phyloP scores from a whole-genome alignment of 257 asterid genomes.

The Ilex aquifolium region DNA sequence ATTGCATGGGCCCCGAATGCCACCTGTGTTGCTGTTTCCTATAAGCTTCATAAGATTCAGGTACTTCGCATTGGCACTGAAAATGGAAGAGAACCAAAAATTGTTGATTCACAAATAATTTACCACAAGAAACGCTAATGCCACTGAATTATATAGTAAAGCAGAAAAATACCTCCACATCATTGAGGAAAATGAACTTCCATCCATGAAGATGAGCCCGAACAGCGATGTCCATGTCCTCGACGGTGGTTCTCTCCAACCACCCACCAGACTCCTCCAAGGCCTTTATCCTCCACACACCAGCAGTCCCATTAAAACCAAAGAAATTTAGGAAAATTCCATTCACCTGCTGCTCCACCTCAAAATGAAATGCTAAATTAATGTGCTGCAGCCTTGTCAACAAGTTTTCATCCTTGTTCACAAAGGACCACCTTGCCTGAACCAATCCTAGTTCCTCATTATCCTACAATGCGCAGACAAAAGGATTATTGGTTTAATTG shows the following conservation, averaged over 20 bases:
- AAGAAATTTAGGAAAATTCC: slow-evolving; percentile 80
- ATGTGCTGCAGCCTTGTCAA: slow-evolving; percentile 79
- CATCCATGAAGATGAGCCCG: slow-evolving; percentile 97
- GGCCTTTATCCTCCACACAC: slow-evolving; percentile 94
- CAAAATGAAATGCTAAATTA: slow-evolving; percentile 92
- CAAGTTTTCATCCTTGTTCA: slow-evolving; percentile 86
- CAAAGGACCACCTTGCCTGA: slow-evolving; percentile 97
- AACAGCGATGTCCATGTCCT: slow-evolving; percentile 98
- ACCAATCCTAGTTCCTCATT: slow-evolving; percentile 89
- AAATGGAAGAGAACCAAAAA: slow-evolving; percentile 1
- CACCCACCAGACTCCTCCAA: slow-evolving; percentile 96
- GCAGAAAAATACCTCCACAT: slow-evolving; percentile 60
- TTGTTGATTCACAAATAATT: slow-evolving; percentile 9
- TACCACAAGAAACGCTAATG: background rate
- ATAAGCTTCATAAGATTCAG: slow-evolving; percentile 93
- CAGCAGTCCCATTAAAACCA: slow-evolving; percentile 98
- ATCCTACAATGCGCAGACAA: slow-evolving; percentile 42
- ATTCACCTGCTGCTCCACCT: slow-evolving; percentile 95
- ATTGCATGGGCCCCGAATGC: slow-evolving; percentile 99
- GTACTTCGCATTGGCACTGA: slow-evolving; percentile 92
- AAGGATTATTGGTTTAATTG: too few species aligned
- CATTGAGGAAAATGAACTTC: slow-evolving; percentile 89
- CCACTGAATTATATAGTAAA: background rate
- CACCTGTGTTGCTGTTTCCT: slow-evolving; percentile 94
- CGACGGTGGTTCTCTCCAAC: slow-evolving; percentile 95